Conservation (phyloP, 768 basidiomycete species). For the Boletus bicolor region DNA sequence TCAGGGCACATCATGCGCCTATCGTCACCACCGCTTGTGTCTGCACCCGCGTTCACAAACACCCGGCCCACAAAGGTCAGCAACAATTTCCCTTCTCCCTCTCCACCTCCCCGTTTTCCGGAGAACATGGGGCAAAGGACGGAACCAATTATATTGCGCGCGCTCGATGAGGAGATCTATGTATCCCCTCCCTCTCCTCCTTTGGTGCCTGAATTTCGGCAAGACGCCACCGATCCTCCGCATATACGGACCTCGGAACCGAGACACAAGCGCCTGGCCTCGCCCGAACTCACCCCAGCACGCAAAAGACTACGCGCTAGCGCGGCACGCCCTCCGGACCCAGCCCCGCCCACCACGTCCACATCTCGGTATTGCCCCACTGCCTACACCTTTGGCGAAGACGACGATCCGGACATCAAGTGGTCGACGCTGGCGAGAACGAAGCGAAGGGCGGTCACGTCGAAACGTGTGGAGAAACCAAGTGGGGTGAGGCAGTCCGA, state of each 20-base stretch:
- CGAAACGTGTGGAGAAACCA: background rate
- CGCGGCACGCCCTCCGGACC: background rate
- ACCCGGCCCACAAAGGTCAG: background rate
- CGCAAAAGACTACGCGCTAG: background rate
- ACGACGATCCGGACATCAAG: constrained; percentile 18
- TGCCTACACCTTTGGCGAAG: constrained; percentile 21
- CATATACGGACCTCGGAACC: constrained; percentile 8
- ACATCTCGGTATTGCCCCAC: background rate
- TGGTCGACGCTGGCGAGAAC: constrained; percentile 17
- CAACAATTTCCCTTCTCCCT: background rate
- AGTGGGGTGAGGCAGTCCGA: constrained; percentile 18
- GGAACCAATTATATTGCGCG: constrained; percentile 2
- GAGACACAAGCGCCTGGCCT: constrained; percentile 1
- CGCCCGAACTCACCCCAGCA: constrained; percentile 1
- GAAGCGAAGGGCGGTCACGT: background rate
- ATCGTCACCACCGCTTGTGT: background rate
- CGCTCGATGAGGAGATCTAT: background rate
- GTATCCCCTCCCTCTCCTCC: background rate
- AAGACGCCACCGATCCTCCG: background rate
- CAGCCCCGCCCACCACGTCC: background rate
- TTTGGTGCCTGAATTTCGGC: background rate
- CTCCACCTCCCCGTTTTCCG: background rate
- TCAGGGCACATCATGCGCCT: constrained; percentile 3
- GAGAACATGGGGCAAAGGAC: background rate
- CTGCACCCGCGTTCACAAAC: background rate